Conservation (phyloP, 352 stramenopile genomes). For the Phytophthora tentaculata region DNA sequence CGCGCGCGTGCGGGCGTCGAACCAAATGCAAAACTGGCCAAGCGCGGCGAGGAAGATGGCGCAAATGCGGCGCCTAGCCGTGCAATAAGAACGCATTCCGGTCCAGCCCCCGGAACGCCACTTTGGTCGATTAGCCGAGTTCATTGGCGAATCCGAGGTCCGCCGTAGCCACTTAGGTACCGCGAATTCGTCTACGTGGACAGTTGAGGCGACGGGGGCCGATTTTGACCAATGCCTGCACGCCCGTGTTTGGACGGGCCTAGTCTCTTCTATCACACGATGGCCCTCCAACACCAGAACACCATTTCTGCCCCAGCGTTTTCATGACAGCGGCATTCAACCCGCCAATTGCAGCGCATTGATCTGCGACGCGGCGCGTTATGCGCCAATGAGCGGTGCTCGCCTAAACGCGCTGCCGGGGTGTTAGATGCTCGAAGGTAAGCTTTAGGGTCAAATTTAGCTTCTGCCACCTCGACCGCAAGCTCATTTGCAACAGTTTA, state of each 20-base stretch:
- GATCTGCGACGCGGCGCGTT: slow-evolving; percentile 19
- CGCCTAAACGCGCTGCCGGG: background rate
- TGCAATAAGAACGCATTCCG: slow-evolving; percentile 4
- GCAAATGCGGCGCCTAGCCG: slow-evolving; percentile 14
- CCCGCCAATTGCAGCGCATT: slow-evolving; percentile 11
- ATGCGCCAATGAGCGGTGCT: slow-evolving; percentile 19
- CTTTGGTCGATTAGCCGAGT: background rate
- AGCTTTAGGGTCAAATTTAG: no score
- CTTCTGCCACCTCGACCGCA: no score
- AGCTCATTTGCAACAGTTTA: no score
- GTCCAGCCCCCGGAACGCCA: slow-evolving; percentile 24
- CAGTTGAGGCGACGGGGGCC: background rate
- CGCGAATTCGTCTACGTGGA: slow-evolving; percentile 31
- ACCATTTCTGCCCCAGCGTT: background rate
- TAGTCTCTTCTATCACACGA: background rate
- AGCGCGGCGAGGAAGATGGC: slow-evolving; percentile 1
- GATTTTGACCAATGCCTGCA: slow-evolving; percentile 17
- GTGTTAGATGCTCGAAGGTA: no score
- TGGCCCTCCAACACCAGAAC: slow-evolving; percentile 24
- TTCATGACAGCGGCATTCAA: slow-evolving; percentile 8
- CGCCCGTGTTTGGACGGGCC: slow-evolving; percentile 1
- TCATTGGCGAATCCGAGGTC: slow-evolving; percentile 23
- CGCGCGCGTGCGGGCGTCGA: slow-evolving; percentile 22
- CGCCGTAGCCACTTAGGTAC: slow-evolving; percentile 22
- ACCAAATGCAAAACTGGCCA: slow-evolving; percentile 25